Base-by-base conservation (phyloP, 495 filamentous ascomycete species). In the Neurospora sp. region DNA sequence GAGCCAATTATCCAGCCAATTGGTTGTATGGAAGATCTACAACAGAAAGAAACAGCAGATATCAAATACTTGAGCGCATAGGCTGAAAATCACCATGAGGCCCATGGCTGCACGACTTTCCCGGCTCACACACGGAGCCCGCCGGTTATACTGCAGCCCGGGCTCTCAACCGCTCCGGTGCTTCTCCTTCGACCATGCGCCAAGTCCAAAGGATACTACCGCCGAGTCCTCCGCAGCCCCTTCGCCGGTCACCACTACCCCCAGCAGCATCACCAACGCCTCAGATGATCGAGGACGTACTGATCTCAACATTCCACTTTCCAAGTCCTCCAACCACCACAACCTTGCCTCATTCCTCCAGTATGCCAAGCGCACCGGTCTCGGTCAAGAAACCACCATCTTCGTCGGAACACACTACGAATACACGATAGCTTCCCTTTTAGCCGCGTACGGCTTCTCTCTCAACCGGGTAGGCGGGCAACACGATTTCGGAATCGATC, bases 401-500 rank as follows among this genome's bases (percentile, higher is more conserved):
- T 93, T 88, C 79, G 79, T 88, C 68, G 91, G 91, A 71, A 93
- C 91, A 1, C 86, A 83, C 73, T 90, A 87, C 79, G 88, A 90
- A 79, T 97, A 98, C 82, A 92, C 88, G 8, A 89, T 91, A 10
- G 87, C 88, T 46, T 73, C 78, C n/a, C 83, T 88, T 18, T 89
- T 98, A 1, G 78, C 85, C 10, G 81, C 79, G 8, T 86, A 90
- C 48, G 88, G 87, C 46, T 92, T 98, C 83, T 76, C 78, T 39
- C 87, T 98, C 5, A 83, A 85, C 66, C 91, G 93, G 61, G 87
- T 91, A 18, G 96, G 96, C 75, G 91, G 92, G 44, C 84, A 83
- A 38, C 88, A 87, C 18, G 94, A 98, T 81, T 84, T 82, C 69
- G 95, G 95, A 40, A 92, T 97, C 78, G 95, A 98, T 79, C 87